Conservation (phyloP, 2,329 filamentous ascomycete species). For the Ascochyta rabiei region DNA sequence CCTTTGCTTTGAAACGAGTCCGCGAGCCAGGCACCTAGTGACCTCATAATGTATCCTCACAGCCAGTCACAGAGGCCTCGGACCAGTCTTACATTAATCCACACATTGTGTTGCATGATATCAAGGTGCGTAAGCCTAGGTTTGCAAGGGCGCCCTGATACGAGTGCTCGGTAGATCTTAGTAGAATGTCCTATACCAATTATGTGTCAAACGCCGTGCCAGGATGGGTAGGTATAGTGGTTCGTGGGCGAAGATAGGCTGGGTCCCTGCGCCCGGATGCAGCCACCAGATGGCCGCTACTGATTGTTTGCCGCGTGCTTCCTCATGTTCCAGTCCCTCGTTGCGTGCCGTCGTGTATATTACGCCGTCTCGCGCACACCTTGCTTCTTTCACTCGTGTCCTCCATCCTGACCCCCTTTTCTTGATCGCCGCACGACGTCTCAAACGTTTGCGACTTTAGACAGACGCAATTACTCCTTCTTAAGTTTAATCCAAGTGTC, state of each 20-base stretch:
- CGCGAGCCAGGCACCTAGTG: not conserved
- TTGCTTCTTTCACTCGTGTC: not conserved
- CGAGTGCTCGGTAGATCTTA: not conserved
- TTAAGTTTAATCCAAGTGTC: not conserved
- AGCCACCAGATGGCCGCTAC: conserved; percentile 5
- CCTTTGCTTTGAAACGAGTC: too few relatives aligned
- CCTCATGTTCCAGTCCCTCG: not conserved
- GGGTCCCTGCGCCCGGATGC: conserved; percentile 1
- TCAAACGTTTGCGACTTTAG: not conserved
- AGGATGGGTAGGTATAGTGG: not conserved
- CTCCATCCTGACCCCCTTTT: not conserved
- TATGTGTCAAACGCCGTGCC: not conserved
- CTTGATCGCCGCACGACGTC: not conserved
- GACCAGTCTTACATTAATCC: not conserved
- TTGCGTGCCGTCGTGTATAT: conserved; percentile 8
- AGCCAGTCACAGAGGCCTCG: not conserved
- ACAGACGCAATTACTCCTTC: not conserved
- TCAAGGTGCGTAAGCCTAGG: not conserved
- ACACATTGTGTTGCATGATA: not conserved
- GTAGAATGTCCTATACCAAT: not conserved
- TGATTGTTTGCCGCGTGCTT: conserved; percentile 3
- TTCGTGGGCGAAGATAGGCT: conserved; percentile 4
- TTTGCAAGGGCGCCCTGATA: not conserved
- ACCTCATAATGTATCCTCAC: not conserved
- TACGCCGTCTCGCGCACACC: not conserved